These are phyloP conservation scores for Cystofilobasidium macerans DNA, from an alignment of 768 basidiomycete species.

Conservation along the genomic window DNA sequence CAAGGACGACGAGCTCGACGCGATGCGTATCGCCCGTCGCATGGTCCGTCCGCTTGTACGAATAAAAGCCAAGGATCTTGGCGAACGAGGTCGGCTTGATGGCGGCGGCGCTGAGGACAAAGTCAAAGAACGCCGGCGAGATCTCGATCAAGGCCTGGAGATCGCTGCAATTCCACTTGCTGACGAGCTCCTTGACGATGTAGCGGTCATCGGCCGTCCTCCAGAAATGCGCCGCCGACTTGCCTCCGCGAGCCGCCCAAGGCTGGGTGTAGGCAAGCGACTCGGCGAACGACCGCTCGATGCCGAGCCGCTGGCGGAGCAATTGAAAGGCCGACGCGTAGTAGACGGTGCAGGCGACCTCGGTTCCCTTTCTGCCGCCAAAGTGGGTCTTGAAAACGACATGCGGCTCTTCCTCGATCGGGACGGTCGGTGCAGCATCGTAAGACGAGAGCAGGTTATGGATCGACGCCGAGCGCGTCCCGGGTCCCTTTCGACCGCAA, in stretches of 20 bases:
- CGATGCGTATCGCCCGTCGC: conserved; percentile 55
- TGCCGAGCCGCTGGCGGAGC: conserved; percentile 54
- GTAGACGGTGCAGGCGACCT: conserved; percentile 70
- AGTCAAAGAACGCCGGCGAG: conserved; percentile 65
- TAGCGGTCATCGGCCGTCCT: conserved; percentile 65
- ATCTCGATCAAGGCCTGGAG: conserved; percentile 67
- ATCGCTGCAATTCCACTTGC: conserved; percentile 78
- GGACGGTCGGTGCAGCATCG: conserved; percentile 40
- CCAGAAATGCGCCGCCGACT: conserved; percentile 68
- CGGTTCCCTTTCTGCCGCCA: conserved; percentile 47
- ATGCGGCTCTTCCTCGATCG: conserved; percentile 62
- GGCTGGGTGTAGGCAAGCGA: conserved; percentile 52
- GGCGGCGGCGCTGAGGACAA: conserved; percentile 55
- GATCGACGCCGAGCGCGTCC: conserved; percentile 40
- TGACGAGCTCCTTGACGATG: conserved; percentile 74
- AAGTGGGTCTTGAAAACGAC: conserved; percentile 73
- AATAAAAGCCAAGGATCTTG: conserved; percentile 53
- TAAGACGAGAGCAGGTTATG: conserved; percentile 31
- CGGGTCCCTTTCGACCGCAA: conserved; percentile 34
- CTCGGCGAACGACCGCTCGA: conserved; percentile 51
- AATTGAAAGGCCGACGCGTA: conserved; percentile 70
- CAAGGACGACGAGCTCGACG: conserved; percentile 71
- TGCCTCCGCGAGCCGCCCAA: conserved; percentile 65
- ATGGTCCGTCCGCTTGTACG: conserved; percentile 47
- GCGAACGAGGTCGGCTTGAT: conserved; percentile 58